Evolutionary conservation across 2,329 filamentous ascomycete genomes (phyloP).

Genomic region (Exophiala sp.): DNA sequence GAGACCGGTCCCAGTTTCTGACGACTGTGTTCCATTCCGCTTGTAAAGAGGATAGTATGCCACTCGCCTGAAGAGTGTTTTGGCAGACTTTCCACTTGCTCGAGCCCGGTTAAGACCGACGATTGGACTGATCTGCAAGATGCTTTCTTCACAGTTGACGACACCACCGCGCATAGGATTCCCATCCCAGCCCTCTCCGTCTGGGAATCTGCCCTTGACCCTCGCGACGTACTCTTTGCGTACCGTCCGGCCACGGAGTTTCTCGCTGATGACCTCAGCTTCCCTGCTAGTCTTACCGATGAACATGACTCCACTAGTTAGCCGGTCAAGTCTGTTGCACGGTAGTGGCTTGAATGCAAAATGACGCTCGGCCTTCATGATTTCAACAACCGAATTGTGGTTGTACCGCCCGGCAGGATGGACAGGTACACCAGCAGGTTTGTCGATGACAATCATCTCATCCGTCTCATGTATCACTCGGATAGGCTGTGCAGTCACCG

Average conservation of each 20-base stretch:
- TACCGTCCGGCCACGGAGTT: constrained; percentile 77
- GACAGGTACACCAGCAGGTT: constrained; percentile 90
- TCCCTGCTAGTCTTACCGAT: constrained; percentile 81
- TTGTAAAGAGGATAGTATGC: constrained; percentile 71
- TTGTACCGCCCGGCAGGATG: constrained; percentile 94
- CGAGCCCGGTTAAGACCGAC: constrained; percentile 91
- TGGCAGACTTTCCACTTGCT: constrained; percentile 83
- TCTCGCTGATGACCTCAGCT: constrained; percentile 70
- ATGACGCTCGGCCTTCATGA: constrained; percentile 74
- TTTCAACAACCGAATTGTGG: constrained; percentile 91
- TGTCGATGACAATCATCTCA: constrained; percentile 93
- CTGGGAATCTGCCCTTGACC: constrained; percentile 86
- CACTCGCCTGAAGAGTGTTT: constrained; percentile 84
- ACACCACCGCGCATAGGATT: constrained; percentile 50
- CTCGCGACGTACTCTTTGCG: constrained; percentile 94
- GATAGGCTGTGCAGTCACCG: constrained; percentile 76
- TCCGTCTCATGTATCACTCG: constrained; percentile 86
- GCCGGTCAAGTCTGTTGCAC: constrained; percentile 87
- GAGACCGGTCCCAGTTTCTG: background rate
- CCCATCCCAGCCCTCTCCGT: constrained; percentile 45
- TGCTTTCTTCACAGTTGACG: constrained; percentile 87
- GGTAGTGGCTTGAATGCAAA: constrained; percentile 61
- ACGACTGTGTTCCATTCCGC: constrained; percentile 23
- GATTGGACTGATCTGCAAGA: constrained; percentile 91
- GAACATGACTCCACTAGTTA: constrained; percentile 98